Base-by-base conservation (phyloP, 768 basidiomycete species). In the Solioccasus polychromus region DNA sequence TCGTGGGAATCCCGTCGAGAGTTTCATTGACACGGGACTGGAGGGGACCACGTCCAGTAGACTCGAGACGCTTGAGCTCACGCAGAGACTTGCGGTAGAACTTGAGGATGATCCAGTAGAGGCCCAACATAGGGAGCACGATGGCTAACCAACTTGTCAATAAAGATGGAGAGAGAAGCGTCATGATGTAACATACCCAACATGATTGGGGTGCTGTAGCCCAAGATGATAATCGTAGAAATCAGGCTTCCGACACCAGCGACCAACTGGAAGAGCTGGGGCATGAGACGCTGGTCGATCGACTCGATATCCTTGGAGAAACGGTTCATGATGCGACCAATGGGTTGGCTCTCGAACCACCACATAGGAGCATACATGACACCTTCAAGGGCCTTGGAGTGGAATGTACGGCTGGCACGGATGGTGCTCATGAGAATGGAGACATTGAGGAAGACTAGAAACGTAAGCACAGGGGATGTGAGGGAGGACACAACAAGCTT, bases 21-120 rank as follows among this genome's bases (percentile, higher is more conserved):
- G 71, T 73, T 59, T 79, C 78, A 34, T 68, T 70, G 61, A 78
- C 78, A 44, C 74, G 73, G 2, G 74, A 69, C 47, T 79, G 78
- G 17, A 80, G 71, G 3, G 71, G 67, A 7, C 71, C 72, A 11
- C 75, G 73, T 5, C 76, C 67, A 34, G 69, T 62, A 34, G 72
- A 70, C 51, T 78, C 76, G 53, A 60, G 36, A 34, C 57, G 54
- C 59, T 79, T 78, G 60, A 78, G 68, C 54, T 76, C 74, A 17
- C 75, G 66, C 0, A 75, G 69, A 10, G 68, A 68, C n/a, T 63
- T 61, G 49, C 75, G 72, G 61, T 78, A 77, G 67, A 73, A 77
- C 4, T 46, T 57, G 12, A 75, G 74, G 26, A 68, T 67, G 54
- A 71, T 65, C 47, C 54, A 67, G 57, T 77, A 76, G 35, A 71